Evolutionary conservation across 768 basidiomycete genomes (phyloP).

Genomic region (Collybia sordida): DNA sequence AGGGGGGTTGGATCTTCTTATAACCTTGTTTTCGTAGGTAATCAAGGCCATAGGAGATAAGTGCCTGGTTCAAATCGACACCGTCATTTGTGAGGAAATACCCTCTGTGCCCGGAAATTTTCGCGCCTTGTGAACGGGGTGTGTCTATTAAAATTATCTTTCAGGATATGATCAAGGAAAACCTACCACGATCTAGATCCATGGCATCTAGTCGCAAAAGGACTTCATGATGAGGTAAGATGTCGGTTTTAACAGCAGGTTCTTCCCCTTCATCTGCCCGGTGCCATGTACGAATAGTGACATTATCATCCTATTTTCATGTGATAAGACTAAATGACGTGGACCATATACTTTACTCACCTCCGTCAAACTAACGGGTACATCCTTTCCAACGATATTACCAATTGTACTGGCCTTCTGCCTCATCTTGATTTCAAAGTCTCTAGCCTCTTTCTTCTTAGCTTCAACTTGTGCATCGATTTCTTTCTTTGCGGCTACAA

Average conservation of each 20-base stretch:
- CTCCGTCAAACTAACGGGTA: slow-evolving; percentile 86
- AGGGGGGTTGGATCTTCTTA: slow-evolving; percentile 96
- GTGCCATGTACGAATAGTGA: slow-evolving; percentile 79
- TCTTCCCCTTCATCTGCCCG: slow-evolving; percentile 74
- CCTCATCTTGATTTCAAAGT: slow-evolving; percentile 77
- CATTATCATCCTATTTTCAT: slow-evolving; percentile 81
- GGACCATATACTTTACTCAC: slow-evolving; percentile 37
- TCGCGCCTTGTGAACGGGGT: slow-evolving; percentile 56
- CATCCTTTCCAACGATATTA: slow-evolving; percentile 88
- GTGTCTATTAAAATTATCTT: neutral
- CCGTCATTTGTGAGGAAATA: slow-evolving; percentile 97
- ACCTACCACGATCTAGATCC: slow-evolving; percentile 92
- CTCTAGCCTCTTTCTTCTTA: slow-evolving; percentile 74
- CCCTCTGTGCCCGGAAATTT: slow-evolving; percentile 93
- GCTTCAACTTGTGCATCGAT: slow-evolving; percentile 80
- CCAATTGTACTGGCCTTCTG: slow-evolving; percentile 81
- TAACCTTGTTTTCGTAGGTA: slow-evolving; percentile 81
- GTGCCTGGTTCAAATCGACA: slow-evolving; percentile 94
- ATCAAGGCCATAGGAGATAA: slow-evolving; percentile 93
- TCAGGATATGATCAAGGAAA: neutral
- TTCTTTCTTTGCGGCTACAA: slow-evolving; percentile 81
- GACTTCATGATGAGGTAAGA: slow-evolving; percentile 98
- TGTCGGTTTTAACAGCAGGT: slow-evolving; percentile 68
- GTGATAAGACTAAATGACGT: neutral
- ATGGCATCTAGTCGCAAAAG: slow-evolving; percentile 91